Percentiles rank a stretch among this genome's conserved stretches.
phyloP scores from a whole-genome alignment of 2,329 filamentous ascomycete species.

The Mycocentrospora acerina region DNA sequence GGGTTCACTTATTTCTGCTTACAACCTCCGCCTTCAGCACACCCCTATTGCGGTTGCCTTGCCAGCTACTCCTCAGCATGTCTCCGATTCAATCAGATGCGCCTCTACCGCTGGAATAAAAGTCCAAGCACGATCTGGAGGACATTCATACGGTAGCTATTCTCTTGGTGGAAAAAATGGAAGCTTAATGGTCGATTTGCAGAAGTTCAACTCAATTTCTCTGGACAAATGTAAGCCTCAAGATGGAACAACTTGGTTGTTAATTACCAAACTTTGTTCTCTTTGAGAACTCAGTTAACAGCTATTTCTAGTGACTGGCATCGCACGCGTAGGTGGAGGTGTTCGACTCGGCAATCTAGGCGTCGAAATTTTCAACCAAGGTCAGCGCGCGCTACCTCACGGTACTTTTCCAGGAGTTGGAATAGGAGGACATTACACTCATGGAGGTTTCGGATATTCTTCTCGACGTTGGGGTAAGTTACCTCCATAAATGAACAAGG shows the following conservation, averaged over 20 bases:
- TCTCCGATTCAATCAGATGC: too few relatives aligned
- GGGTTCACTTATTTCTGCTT: too few relatives aligned
- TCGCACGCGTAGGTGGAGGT: conserved; percentile 49
- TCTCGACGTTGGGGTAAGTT: conserved; percentile 25
- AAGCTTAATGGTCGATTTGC: conserved; percentile 34
- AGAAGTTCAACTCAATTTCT: conserved; percentile 33
- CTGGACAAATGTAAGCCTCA: conserved; percentile 43
- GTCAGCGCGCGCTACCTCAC: conserved; percentile 46
- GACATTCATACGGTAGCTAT: too few relatives aligned
- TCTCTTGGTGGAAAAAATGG: conserved; percentile 50
- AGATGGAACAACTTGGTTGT: too few relatives aligned
- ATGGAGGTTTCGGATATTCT: conserved; percentile 28
- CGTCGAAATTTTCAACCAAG: conserved; percentile 21
- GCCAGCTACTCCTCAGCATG: too few relatives aligned
- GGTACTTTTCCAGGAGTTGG: conserved; percentile 50
- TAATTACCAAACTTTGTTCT: too few relatives aligned
- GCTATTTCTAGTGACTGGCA: conserved; percentile 34
- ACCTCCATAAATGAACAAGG: too few relatives aligned
- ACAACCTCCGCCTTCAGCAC: too few relatives aligned
- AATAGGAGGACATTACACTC: conserved; percentile 27
- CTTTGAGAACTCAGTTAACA: too few relatives aligned
- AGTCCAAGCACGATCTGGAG: too few relatives aligned
- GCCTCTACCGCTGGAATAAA: too few relatives aligned
- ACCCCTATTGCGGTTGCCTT: too few relatives aligned
- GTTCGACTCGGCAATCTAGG: conserved; percentile 45